Evolutionary conservation across 371 early-diverging fungal genomes (phyloP).

Genomic region (Mortierella sp.): DNA sequence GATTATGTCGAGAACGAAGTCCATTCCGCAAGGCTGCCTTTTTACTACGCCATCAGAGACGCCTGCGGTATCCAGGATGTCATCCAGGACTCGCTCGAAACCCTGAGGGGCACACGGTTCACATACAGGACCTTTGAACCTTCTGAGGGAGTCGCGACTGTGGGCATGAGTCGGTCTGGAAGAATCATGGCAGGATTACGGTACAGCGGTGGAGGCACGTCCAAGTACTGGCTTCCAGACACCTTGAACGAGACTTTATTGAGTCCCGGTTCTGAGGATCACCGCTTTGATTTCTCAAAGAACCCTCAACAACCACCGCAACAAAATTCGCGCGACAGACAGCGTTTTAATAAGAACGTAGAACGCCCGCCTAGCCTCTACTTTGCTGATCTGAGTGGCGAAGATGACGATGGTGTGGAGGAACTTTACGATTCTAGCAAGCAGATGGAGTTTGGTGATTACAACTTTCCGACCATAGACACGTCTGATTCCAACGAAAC

Average conservation of each 20-base stretch:
- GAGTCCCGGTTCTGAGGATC: too few species aligned
- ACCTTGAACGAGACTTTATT: neutral
- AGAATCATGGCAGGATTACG: conserved; percentile 82
- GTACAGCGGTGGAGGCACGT: conserved; percentile 75
- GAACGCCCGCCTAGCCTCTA: conserved; percentile 12
- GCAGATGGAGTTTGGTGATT: conserved; percentile 27
- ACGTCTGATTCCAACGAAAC: conserved; percentile 7
- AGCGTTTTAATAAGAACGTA: too few species aligned
- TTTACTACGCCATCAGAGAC: conserved; percentile 82
- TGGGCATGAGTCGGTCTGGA: conserved; percentile 64
- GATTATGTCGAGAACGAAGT: conserved; percentile 71
- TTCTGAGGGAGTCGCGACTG: conserved; percentile 68
- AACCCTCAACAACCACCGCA: too few species aligned
- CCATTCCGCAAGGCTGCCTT: conserved; percentile 78
- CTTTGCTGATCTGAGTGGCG: conserved; percentile 12
- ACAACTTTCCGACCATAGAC: conserved; percentile 38
- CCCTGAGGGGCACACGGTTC: conserved; percentile 79
- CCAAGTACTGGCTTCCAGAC: conserved; percentile 76
- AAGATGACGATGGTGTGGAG: conserved; percentile 22
- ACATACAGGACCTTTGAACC: conserved; percentile 84
- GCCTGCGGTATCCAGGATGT: conserved; percentile 86
- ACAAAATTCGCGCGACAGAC: too few species aligned
- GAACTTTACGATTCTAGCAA: conserved; percentile 30
- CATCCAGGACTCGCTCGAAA: conserved; percentile 79
- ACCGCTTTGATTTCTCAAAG: too few species aligned